A percentile compares a stretch with the other conserved stretches of the same genome.
phyloP scores from a whole-genome alignment of 2,329 filamentous ascomycete species.

The Penicillium expansum region DNA sequence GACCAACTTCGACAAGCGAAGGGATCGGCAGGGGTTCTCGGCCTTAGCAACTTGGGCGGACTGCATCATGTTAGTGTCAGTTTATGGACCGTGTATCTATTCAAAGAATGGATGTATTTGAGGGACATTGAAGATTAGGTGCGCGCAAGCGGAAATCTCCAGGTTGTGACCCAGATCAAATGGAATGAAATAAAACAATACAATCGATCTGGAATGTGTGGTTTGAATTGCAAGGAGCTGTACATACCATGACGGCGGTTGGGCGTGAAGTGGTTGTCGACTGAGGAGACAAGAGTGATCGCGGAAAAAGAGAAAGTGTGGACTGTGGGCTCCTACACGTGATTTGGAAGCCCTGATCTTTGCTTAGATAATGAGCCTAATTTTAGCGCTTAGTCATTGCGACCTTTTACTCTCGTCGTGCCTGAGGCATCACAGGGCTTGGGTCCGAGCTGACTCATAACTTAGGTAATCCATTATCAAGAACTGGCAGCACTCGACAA shows the following conservation, averaged over 20 bases:
- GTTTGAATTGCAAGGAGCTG: background rate
- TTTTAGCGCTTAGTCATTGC: background rate
- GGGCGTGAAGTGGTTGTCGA: slow-evolving; percentile 41
- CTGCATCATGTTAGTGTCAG: slow-evolving; percentile 43
- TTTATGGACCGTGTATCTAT: slow-evolving; percentile 11
- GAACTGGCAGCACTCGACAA: slow-evolving; percentile 11
- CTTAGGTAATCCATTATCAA: slow-evolving; percentile 7
- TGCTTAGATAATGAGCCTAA: background rate
- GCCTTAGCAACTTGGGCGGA: slow-evolving; percentile 71
- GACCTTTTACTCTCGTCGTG: background rate
- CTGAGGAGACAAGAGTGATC: slow-evolving; percentile 31
- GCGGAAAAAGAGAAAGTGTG: slow-evolving; percentile 35
- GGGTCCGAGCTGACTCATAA: background rate
- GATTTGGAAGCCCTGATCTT: slow-evolving; percentile 8
- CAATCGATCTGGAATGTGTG: background rate
- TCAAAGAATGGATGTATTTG: slow-evolving; percentile 6
- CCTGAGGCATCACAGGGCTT: background rate
- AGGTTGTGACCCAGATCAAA: background rate
- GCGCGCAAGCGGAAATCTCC: background rate
- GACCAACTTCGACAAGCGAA: slow-evolving; percentile 98
- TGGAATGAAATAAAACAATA: background rate
- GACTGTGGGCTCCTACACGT: slow-evolving; percentile 30
- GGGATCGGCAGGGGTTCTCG: slow-evolving; percentile 99
- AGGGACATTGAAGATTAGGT: slow-evolving; percentile 8
- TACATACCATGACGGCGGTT: slow-evolving; percentile 53